Percentiles rank a stretch among this genome's conserved stretches.
These are phyloP conservation scores for Phytophthora pinifolia DNA, from an alignment of 352 stramenopile species.

Conservation along the genomic window DNA sequence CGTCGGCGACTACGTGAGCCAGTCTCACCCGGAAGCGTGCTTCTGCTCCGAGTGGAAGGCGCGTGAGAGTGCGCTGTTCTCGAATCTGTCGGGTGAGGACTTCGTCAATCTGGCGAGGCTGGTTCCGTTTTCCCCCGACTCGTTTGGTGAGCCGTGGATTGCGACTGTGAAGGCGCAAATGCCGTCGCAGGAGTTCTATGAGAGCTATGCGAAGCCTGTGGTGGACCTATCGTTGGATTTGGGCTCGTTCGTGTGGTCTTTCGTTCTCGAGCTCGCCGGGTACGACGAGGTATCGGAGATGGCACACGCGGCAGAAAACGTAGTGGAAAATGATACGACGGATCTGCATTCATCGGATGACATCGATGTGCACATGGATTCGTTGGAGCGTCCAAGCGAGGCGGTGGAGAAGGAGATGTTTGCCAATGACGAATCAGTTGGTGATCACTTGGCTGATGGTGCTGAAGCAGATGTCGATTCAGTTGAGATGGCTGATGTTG, in stretches of 20 bases:
- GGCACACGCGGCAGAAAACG: too few relatives aligned
- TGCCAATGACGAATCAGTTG: not conserved
- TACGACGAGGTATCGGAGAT: conserved; percentile 8
- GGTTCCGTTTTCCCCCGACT: conserved; percentile 46
- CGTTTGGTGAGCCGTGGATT: conserved; percentile 36
- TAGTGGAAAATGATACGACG: conserved; percentile 4
- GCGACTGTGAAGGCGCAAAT: conserved; percentile 34
- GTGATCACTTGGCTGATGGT: conserved; percentile 2
- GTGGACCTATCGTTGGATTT: conserved; percentile 34
- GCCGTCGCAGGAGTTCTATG: conserved; percentile 33
- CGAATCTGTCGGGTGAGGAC: conserved; percentile 22
- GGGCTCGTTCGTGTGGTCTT: conserved; percentile 30
- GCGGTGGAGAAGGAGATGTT: conserved; percentile 12
- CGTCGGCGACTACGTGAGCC: conserved; percentile 27
- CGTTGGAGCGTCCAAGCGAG: conserved; percentile 3
- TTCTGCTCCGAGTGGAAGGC: conserved; percentile 51
- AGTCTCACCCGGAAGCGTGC: conserved; percentile 35
- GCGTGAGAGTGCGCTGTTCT: conserved; percentile 35
- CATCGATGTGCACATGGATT: not conserved
- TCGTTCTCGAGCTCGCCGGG: conserved; percentile 22
- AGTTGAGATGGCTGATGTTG: not conserved
- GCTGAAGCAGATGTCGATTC: conserved; percentile 6
- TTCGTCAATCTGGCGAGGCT: conserved; percentile 31
- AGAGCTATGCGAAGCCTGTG: conserved; percentile 39
- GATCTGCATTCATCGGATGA: conserved; percentile 1